Evolutionary conservation across 1,139 yeast species (phyloP), one percentile per base, ranked within the genome.

Genomic region (Yamadazyma spencermartinsiae): DNA sequence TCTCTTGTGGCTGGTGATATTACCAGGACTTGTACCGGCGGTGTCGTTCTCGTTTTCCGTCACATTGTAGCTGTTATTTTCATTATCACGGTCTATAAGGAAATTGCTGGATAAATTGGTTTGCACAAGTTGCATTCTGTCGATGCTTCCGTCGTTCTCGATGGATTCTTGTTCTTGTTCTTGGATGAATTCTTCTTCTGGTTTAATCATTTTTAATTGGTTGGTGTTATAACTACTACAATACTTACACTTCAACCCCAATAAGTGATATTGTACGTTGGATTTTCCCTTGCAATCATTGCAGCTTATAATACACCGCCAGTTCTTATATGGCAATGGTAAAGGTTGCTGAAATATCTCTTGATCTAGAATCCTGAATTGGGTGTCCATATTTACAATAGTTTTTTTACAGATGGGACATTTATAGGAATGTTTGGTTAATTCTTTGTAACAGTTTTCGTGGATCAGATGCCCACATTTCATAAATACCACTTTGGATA

Each of bases 391-490:
- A 61, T 88, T 87, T 28, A 85, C 73, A 33, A 90, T 79, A 0
- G 96, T 83, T 48, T 86, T 80, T 38, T 87, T 82, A 57, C 98
- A 90, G 2, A 88, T 74, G 1, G 98, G 98, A 60, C 98, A 90
- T 57, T 86, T 86, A 68, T 87, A 89, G 15, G 87, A 80, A 55
- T 86, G 88, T 49, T 80, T 76, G 14, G 88, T 79, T 57, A 86
- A 80, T 49, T 86, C 92, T 43, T 82, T 82, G 56, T 82, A 89
- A 58, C 98, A 90, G 24, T 63, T 58, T 56, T 88, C 89, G 62
- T 90, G 98, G 44, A 90, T 89, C 35, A 95, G 87, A 62, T 90
- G 98, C 3, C 97, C 97, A 61, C 98, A 90, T 36, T 79, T 76
- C 96, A 90, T 88, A 59, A 89, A 88, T 13, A 88, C 95, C 29